These are phyloP conservation scores for Lasiodiplodia gonubiensis DNA, from an alignment of 2,329 filamentous ascomycete genomes.

Conservation along the genomic window DNA sequence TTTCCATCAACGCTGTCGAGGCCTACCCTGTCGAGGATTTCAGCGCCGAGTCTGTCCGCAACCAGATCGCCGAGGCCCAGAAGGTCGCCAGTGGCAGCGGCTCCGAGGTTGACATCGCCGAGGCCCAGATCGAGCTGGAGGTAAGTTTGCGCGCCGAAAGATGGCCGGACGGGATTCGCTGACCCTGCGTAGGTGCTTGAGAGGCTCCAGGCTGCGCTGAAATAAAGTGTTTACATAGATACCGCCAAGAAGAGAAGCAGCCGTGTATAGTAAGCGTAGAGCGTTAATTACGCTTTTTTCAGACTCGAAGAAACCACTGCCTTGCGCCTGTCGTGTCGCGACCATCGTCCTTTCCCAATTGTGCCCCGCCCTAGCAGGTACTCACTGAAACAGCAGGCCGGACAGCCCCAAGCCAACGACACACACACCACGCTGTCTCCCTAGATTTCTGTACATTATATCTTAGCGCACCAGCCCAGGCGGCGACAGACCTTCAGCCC, in stretches of 20 bases:
- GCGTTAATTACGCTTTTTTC: constrained; percentile 34
- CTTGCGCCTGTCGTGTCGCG: constrained; percentile 10
- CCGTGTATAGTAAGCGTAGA: constrained; percentile 45
- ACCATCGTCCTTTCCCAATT: constrained; percentile 13
- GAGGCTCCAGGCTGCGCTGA: constrained; percentile 79
- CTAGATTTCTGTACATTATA: background rate
- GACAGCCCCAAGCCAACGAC: background rate
- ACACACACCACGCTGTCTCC: constrained; percentile 4
- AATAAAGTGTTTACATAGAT: constrained; percentile 64
- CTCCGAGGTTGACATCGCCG: constrained; percentile 95
- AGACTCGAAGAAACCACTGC: constrained; percentile 3
- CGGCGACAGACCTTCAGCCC: background rate
- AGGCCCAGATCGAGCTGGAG: constrained; percentile 99
- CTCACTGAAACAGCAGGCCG: background rate
- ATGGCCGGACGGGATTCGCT: constrained; percentile 42
- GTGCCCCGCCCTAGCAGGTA: background rate
- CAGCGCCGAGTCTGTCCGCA: constrained; percentile 85
- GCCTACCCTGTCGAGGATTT: constrained; percentile 95
- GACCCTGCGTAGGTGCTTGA: constrained; percentile 71
- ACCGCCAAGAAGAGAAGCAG: constrained; percentile 39
- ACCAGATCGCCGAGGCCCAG: constrained; percentile 92
- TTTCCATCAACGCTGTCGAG: constrained; percentile 99
- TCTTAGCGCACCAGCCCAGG: background rate
- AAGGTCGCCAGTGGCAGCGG: constrained; percentile 90
- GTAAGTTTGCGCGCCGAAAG: constrained; percentile 59